Evolutionary conservation across 805 yeast genomes (phyloP).

Genomic region (Wickerhamiella vanderwaltii): DNA sequence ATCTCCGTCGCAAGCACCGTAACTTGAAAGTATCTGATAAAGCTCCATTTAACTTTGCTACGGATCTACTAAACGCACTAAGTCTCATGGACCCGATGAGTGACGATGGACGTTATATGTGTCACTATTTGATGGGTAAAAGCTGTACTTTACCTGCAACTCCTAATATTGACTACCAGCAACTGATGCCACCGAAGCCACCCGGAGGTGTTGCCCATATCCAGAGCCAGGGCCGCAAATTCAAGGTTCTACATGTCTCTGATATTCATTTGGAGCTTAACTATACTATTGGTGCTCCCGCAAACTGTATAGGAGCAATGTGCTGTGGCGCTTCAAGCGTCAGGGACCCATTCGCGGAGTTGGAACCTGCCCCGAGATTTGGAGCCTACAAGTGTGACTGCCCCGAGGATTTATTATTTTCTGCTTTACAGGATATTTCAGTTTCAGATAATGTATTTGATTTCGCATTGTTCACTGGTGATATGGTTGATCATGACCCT

Average conservation of each 20-base stretch:
- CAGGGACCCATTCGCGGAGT: constrained; percentile 30
- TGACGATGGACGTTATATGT: constrained; percentile 48
- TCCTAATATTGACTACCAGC: constrained; percentile 36
- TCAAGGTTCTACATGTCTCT: constrained; percentile 53
- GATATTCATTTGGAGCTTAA: constrained; percentile 52
- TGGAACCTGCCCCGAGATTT: constrained; percentile 40
- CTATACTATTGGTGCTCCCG: constrained; percentile 36
- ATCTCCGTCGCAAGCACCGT: not conserved
- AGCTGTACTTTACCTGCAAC: constrained; percentile 44
- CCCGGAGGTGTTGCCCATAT: constrained; percentile 24
- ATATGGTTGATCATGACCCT: constrained; percentile 53
- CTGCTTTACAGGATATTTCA: constrained; percentile 37
- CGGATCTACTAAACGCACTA: constrained; percentile 40
- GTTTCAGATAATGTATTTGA: constrained; percentile 35
- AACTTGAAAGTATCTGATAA: not conserved
- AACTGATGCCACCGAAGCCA: constrained; percentile 34
- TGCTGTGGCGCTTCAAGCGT: constrained; percentile 48
- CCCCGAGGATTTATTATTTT: constrained; percentile 49
- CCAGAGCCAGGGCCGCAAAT: constrained; percentile 27
- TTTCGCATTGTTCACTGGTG: constrained; percentile 62
- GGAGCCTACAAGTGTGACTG: constrained; percentile 57
- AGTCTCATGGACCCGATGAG: constrained; percentile 41
- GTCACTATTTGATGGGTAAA: constrained; percentile 38
- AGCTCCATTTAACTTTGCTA: constrained; percentile 19
- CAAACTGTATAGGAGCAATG: constrained; percentile 37